Conservation (phyloP, 306 rosid genomes). For the Cucurbita moschata region DNA sequence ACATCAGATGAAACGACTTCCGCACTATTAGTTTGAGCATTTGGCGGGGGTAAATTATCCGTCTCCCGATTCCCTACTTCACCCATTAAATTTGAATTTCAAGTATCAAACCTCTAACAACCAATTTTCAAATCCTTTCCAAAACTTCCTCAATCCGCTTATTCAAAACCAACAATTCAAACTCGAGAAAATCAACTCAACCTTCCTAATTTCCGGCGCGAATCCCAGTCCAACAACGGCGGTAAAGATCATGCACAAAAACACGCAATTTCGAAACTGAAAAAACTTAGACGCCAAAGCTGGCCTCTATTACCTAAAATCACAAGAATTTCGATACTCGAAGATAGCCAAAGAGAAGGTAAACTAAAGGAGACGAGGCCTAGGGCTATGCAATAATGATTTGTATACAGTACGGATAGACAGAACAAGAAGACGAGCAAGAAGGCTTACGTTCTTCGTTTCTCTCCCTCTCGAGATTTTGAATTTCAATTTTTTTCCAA, state of each 20-base stretch:
- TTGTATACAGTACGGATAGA: constrained; percentile 2
- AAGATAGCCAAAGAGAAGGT: not conserved
- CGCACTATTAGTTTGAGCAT: not conserved
- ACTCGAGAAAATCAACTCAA: not conserved
- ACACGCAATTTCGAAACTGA: not conserved
- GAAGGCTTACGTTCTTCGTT: not conserved
- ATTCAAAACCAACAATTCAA: not conserved
- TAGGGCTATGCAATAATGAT: not conserved
- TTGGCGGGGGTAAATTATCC: not conserved
- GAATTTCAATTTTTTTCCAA: constrained; percentile 8
- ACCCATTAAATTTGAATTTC: constrained; percentile 1
- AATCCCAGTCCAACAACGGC: not conserved
- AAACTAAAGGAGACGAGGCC: not conserved
- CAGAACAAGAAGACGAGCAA: not conserved
- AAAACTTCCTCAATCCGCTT: not conserved
- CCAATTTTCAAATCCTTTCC: not conserved
- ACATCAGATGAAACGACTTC: not conserved
- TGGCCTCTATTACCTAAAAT: not conserved
- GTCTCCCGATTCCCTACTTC: constrained; percentile 1
- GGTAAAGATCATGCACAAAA: not conserved
- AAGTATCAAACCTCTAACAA: not conserved
- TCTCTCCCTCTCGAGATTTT: constrained; percentile 9
- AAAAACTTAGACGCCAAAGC: not conserved
- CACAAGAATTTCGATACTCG: not conserved
- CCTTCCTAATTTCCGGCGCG: not conserved